Base-by-base conservation (phyloP, 2,329 filamentous ascomycete genomes). In the Byssothecium circinans region DNA sequence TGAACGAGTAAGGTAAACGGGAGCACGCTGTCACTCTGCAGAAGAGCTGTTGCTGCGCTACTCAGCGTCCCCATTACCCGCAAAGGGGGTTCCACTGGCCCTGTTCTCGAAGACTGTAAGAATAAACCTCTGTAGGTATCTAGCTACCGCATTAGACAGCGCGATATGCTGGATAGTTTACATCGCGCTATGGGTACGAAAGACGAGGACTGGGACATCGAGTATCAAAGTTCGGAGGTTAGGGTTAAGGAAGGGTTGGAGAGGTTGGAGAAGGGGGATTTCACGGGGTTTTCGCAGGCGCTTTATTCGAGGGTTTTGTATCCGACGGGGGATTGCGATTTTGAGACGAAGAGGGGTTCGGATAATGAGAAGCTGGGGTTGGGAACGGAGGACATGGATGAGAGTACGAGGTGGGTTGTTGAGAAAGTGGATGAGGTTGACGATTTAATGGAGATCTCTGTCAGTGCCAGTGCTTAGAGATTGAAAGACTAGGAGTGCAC, bases 161-260 rank as follows among this genome's bases (percentile, higher is more conserved):
- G 75, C 5, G 83, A 88, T 11, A 86, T 88, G 73, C 76, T 88
- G 41, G 77, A 78, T 27, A 78, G 77, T 23, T 67, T 84, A 8
- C 75, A 83, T 58, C 77, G 78, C 0, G 82, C 82, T 3, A 80
- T 80, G 0, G 77, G 77, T 0, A 81, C 78, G 0, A 78, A 70
- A 1, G 78, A 83, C 22, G 68, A 67, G 0, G 84, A 86, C 57
- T 88, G 85, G 85, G 75, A 61, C 2, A 75, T 87, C 46, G 71
- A 62, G 2, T 64, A 76, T 7, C 77, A 84, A 65, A 56, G 64
- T 0, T 67, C 72, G 1, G 53, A 70, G 33, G 67, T 80, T 61
- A 75, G 83, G 18, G 81, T 75, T 51, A 64, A 71, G 42, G 72
- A 78, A 1, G 83, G 76, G 0, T 51, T 74, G 46, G 74, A 74